Percentiles rank a stretch among this genome's conserved stretches.
phyloP scores from a whole-genome alignment of 331 rosid genomes.

The Quercus tomentella region DNA sequence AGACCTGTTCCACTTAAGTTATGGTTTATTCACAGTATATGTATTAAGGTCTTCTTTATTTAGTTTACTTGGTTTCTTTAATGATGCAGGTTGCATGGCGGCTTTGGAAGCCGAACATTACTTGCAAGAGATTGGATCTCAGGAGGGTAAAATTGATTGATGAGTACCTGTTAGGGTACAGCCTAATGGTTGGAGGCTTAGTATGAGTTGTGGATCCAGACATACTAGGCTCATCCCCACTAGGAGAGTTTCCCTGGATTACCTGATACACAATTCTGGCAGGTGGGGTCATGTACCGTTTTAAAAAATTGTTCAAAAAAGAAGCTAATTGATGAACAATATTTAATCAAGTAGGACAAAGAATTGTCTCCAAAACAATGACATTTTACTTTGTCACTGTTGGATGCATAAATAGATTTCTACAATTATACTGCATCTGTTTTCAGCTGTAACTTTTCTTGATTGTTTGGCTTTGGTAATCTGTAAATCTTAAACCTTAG shows the following conservation, averaged over 20 bases:
- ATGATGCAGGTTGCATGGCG: slow-evolving; percentile 56
- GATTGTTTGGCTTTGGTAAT: neutral
- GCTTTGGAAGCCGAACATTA: slow-evolving; percentile 89
- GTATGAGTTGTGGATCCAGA: no score
- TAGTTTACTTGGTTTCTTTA: no score
- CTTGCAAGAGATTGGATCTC: slow-evolving; percentile 63
- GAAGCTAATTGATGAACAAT: slow-evolving; percentile 31
- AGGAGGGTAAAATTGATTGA: slow-evolving; percentile 64
- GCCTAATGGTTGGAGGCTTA: no score
- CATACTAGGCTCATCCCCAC: no score
- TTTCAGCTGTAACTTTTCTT: neutral
- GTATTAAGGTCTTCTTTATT: neutral
- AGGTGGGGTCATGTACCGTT: no score
- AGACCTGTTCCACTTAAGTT: neutral
- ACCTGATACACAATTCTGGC: neutral
- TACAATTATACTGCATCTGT: neutral
- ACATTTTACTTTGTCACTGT: neutral
- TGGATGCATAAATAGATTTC: neutral
- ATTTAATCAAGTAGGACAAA: slow-evolving; percentile 11
- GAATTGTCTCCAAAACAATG: neutral
- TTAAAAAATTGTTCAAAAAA: neutral
- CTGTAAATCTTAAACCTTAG: neutral
- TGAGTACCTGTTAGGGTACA: neutral
- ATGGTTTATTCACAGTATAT: neutral
- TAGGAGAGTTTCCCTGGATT: neutral